Conservation (phyloP, 2,329 filamentous ascomycete genomes). For the Rhytidhysteron rufulum region DNA sequence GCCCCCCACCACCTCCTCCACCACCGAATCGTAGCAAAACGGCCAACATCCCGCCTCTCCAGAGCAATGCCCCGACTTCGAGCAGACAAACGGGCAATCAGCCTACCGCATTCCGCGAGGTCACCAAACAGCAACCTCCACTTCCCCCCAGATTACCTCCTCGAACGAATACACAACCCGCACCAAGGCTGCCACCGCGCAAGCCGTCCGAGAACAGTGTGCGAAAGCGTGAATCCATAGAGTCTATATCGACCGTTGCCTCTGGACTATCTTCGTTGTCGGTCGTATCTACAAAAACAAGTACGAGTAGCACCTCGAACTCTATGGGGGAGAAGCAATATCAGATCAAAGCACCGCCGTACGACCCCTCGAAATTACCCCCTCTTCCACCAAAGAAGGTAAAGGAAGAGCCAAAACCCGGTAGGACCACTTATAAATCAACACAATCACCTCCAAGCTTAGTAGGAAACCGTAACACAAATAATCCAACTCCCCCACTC, state of each 20-base stretch:
- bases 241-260: conserved; percentile 51
- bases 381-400: conserved; percentile 49
- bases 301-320: conserved; percentile 31
- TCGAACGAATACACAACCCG: conserved; percentile 37
- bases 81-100: conserved; percentile 32
- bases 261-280: conserved; percentile 48
- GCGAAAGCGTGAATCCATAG: conserved; percentile 33
- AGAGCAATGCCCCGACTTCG: conserved; percentile 31
- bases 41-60: conserved; percentile 38
- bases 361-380: conserved; percentile 53
- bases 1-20: conserved; percentile 33
- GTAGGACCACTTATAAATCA: conserved; percentile 32
- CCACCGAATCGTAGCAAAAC: conserved; percentile 34
- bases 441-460: conserved; percentile 33
- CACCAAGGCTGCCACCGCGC: conserved; percentile 43
- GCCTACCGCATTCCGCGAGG: conserved; percentile 22
- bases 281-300: conserved; percentile 44
- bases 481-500: conserved; percentile 22
- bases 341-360: conserved; percentile 53
- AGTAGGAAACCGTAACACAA: conserved; percentile 17
- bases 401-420: conserved; percentile 39
- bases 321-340: conserved; percentile 29
- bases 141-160: conserved; percentile 44
- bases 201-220: conserved; percentile 38
- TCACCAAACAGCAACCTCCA: conserved; percentile 22